Conservation (phyloP, 75 land plant genomes). For the Adiantum capillusveneris region DNA sequence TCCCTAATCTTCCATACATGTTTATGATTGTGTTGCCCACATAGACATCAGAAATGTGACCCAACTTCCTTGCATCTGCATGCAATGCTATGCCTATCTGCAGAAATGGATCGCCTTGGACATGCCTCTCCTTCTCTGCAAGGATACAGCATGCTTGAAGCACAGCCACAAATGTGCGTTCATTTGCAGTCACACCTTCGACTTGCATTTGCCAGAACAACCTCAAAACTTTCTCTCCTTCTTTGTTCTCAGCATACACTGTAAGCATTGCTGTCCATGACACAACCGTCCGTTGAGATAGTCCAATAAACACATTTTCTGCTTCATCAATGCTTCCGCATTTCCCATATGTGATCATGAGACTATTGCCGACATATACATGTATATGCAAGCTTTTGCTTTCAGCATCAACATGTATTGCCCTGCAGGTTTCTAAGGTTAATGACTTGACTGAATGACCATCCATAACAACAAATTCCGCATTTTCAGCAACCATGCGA, state of each 20-base stretch:
- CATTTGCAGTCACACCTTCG: background rate
- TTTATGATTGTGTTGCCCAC: background rate
- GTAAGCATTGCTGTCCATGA: slow-evolving; percentile 1
- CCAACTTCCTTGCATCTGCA: background rate
- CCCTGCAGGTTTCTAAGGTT: too few species aligned
- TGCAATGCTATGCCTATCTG: background rate
- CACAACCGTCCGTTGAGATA: background rate
- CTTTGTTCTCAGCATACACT: background rate
- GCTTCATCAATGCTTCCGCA: background rate
- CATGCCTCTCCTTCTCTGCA: background rate
- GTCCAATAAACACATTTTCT: background rate
- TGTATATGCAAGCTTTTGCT: too few species aligned
- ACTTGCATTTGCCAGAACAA: background rate
- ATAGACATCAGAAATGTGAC: background rate
- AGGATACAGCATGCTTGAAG: slow-evolving; percentile 1
- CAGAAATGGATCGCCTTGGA: background rate
- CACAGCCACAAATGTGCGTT: background rate
- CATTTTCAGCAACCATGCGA: too few species aligned
- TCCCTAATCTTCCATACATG: background rate
- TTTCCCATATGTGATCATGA: background rate
- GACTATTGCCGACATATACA: background rate
- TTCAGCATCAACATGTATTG: too few species aligned
- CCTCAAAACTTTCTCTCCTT: background rate
- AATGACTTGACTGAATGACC: too few species aligned
- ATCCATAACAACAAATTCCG: too few species aligned